Conservation (phyloP, 306 rosid species). For the Cicer chorassanicum region DNA sequence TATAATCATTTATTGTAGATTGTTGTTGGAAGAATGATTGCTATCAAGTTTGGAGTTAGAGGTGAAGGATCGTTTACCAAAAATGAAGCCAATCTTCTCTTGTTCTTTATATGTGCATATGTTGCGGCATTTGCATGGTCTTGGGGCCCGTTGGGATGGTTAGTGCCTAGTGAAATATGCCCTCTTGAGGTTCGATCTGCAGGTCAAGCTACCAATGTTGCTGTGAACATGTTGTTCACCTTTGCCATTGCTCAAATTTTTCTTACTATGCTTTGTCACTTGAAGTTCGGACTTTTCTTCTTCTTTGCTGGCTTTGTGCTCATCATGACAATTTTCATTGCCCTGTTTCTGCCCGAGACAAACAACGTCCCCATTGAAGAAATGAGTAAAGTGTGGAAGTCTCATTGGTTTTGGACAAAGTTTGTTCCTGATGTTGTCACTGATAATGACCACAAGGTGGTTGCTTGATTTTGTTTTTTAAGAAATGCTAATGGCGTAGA, state of each 20-base stretch:
- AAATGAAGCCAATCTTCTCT: background rate
- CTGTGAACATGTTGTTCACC: slow-evolving; percentile 55
- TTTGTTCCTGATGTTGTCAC: background rate
- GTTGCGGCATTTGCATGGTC: slow-evolving; percentile 19
- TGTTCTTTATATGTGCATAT: slow-evolving; percentile 50
- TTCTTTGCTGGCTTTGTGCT: slow-evolving; percentile 49
- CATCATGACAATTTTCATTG: slow-evolving; percentile 48
- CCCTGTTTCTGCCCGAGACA: slow-evolving; percentile 57
- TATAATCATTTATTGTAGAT: background rate
- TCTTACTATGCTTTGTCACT: slow-evolving; percentile 52
- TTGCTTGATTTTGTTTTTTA: background rate
- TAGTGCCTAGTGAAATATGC: background rate
- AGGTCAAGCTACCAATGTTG: slow-evolving; percentile 43
- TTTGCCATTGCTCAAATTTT: slow-evolving; percentile 50
- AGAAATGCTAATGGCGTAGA: too few relatives aligned
- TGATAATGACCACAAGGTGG: background rate
- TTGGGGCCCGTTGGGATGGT: background rate
- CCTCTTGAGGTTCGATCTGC: slow-evolving; percentile 1
- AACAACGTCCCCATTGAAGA: slow-evolving; percentile 56
- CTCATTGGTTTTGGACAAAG: background rate
- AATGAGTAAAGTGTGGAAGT: slow-evolving; percentile 40
- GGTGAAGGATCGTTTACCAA: too few relatives aligned
- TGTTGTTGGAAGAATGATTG: too few relatives aligned
- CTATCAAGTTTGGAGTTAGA: too few relatives aligned
- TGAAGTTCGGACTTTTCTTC: slow-evolving; percentile 35